Evolutionary conservation across 1,139 yeast species (phyloP), one percentile per base, ranked within the genome.

Genomic region (Lodderomyces parapsilosis): DNA sequence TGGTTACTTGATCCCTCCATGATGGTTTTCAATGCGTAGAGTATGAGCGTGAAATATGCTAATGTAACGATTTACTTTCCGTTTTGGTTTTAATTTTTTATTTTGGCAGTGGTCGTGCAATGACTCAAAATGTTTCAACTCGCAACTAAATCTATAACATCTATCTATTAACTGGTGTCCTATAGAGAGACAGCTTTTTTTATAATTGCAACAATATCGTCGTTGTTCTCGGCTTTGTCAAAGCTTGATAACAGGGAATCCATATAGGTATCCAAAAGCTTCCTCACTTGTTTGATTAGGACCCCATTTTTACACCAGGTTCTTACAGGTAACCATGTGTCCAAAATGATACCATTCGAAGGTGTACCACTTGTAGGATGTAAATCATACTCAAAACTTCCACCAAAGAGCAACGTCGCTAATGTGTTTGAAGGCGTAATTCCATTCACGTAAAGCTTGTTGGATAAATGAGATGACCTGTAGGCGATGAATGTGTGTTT

Each of bases 301-400:
- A 93, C 96, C 0, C 94, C 98, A 56, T 91, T 89, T 53, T 94
- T 86, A 51, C 96, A 87, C 97, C 98, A 90, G 2, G 96, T 87
- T 51, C 87, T 71, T 28, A 93, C 70, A 7, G 96, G 90, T 25
- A 86, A 63, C 96, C 96, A 86, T 40, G 76, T 74, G 55, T 86
- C 96, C 45, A 90, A 58, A 22, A 84, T 75, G 44, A 84, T 71
- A 39, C 90, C 89, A 0, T 87, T 85, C 0, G 83, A 77, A 9
- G 74, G 66, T 27, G 57, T 59, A 3, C 68, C 68, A 1, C 69
- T 65, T 1, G 70, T 46, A 37, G 64, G 56, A 6, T 66, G 63
- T 32, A 88, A 63, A 54, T 91, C 96, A 54, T 88, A 90, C 22
- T 74, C 65, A 13, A 93, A 75, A 0, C 76, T 76, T 3, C 95